Evolutionary conservation across 2,329 filamentous ascomycete species (phyloP), one percentile per base, ranked within the genome.

Genomic region (Tolypocladium endophyticum): DNA sequence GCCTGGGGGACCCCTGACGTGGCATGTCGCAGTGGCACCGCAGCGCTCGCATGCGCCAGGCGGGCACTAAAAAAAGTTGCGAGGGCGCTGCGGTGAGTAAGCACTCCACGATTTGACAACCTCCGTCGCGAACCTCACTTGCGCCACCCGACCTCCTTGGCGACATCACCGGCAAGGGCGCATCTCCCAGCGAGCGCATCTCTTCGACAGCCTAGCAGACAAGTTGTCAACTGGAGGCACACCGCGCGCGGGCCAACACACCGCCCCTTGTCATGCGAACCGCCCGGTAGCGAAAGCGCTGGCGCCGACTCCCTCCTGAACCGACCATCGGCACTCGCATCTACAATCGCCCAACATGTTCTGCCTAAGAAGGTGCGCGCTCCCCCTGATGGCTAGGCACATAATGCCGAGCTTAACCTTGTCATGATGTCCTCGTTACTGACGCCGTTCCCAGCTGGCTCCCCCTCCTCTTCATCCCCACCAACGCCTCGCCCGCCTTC

Each of bases 401-500:
- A 18, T 43, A 11, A 11, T 25, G 1, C 16, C 5, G 43, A 14
- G 9, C 1, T 7, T 25, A 11, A 8, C 20, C 43, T n/a, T 18
- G 3, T 4, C 2, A 25, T 25, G 9, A 8, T 25, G 3, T 47
- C 3, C 23, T 41, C 11, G 20, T 25, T 18, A 28, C 55, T 56
- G 25, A 56, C 55, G 38, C 41, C 45, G 45, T 36, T 33, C 39
- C 25, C 68, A 93, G 89, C 75, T 93, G 89, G 88, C 83, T 94
- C 57, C 90, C 90, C 36, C 86, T 94, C 67, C 89, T 94, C 72
- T 92, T 94, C 76, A 92, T 94, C 67, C 90, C 90, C 58, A 90
- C 90, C 61, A 92, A 92, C 73, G 88, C 90, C 66, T 92, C 89
- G 60, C 90, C 90, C 33, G 83, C 89, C 69, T 92, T 93, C 78